These are phyloP conservation scores for Hypoxylon sp. DNA, from an alignment of 2,329 filamentous ascomycete species.

Conservation along the genomic window DNA sequence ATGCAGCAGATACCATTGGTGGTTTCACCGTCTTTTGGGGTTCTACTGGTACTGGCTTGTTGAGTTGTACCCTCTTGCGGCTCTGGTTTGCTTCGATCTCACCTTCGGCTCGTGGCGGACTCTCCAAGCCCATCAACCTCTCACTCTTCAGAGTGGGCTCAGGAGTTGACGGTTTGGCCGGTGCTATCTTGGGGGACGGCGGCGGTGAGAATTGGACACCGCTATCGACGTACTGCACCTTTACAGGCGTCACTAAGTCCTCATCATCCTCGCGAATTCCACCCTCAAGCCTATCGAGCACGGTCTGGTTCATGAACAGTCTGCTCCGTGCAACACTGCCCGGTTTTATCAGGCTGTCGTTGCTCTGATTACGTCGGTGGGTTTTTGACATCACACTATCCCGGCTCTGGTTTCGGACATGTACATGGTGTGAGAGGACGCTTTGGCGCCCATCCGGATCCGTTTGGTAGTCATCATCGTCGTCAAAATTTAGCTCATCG, in stretches of 20 bases:
- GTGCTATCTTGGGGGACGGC: constrained; percentile 72
- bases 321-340: constrained; percentile 68
- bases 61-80: constrained; percentile 74
- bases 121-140: constrained; percentile 60
- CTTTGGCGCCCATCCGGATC: constrained; percentile 79
- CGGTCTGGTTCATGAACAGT: constrained; percentile 66
- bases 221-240: constrained; percentile 76
- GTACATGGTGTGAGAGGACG: constrained; percentile 65
- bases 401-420: constrained; percentile 68
- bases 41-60: constrained; percentile 65
- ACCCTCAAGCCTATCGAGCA: constrained; percentile 69
- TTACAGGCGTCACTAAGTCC: constrained; percentile 53
- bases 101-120: constrained; percentile 60
- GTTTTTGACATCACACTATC: constrained; percentile 65
- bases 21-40: constrained; percentile 54
- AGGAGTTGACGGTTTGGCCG: constrained; percentile 58
- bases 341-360: constrained; percentile 68
- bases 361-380: constrained; percentile 69
- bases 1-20: constrained; percentile 74
- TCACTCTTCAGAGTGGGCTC: constrained; percentile 59
- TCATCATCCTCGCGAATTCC: constrained; percentile 65
- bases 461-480: constrained; percentile 79
- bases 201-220: constrained; percentile 88
- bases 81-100: constrained; percentile 82
- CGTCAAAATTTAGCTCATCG: constrained; percentile 90